phyloP scores from a whole-genome alignment of 176 grass and related monocot species.

The Neostapfia colusana region DNA sequence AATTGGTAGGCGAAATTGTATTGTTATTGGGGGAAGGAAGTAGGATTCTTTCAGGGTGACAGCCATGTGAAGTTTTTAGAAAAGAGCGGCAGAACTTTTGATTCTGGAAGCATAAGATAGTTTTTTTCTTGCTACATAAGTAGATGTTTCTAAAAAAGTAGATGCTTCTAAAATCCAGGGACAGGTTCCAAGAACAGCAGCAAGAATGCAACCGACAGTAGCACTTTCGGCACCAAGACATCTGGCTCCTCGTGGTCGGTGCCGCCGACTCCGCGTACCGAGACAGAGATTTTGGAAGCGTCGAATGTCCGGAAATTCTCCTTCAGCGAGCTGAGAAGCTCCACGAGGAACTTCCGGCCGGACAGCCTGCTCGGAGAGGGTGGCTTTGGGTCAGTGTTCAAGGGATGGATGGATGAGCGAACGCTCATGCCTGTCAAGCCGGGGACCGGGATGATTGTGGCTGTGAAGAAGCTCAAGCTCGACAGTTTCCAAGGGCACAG shows the following conservation, averaged over 20 bases:
- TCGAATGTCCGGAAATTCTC: slow-evolving; percentile 73
- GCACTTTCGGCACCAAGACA: slow-evolving; percentile 57
- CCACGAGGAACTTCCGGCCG: slow-evolving; percentile 84
- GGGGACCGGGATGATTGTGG: slow-evolving; percentile 77
- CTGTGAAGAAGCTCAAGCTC: slow-evolving; percentile 92
- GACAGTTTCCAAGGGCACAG: slow-evolving; percentile 87
- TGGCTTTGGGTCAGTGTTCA: slow-evolving; percentile 90
- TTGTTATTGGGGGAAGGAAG: slow-evolving; percentile 19
- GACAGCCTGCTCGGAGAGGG: slow-evolving; percentile 86
- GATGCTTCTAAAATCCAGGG: slow-evolving; percentile 46
- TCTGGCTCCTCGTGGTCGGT: slow-evolving; percentile 58
- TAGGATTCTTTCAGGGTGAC: not conserved
- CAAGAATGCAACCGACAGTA: slow-evolving; percentile 41
- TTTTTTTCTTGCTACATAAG: slow-evolving; percentile 10
- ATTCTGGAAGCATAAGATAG: not conserved
- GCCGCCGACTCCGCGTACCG: slow-evolving; percentile 60
- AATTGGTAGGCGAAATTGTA: not conserved
- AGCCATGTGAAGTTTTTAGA: not conserved
- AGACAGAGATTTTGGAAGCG: slow-evolving; percentile 80
- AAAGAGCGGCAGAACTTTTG: not conserved
- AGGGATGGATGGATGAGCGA: slow-evolving; percentile 90
- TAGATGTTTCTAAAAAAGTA: not conserved
- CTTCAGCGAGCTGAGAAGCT: slow-evolving; percentile 69
- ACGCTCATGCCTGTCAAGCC: slow-evolving; percentile 68
- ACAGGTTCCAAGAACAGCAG: slow-evolving; percentile 61